Evolutionary conservation across 305 asterid genomes (phyloP), one percentile per base, ranked within the genome.

Genomic region (Fraxinus ornus): DNA sequence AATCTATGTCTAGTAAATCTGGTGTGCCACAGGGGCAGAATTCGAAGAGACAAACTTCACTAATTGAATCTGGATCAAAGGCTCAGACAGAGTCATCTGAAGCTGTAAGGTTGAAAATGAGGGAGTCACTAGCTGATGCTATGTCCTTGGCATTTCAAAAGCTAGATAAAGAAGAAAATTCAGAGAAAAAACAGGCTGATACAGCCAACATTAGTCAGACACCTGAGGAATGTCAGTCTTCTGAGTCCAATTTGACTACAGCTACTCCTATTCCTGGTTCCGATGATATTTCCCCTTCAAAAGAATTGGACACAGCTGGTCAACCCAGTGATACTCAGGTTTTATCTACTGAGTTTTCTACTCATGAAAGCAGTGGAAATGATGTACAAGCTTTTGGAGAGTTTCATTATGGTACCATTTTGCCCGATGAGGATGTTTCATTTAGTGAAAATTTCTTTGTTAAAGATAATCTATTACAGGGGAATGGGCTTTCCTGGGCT

Each of bases 401-500:
- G 73, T 87, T 90, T 79, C 91, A 87, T 78, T 92, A 87, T 79
- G 76, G 79, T 84, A 57, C 89, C 77, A 79, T 86, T 76, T 89
- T 97, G 80, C 92, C 93, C 21, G 97, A 89, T 83, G 97, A 89
- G 10, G 98, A 92, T 78, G 90, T 85, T 74, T 75, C 98, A 7
- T 94, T 91, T 86, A 88, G 94, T 13, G 95, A 94, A 84, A 91
- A 82, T 85, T 95, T 97, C 83, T 95, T 93, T 77, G 91, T 84
- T 75, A 93, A 93, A 86, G 99, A 97, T 78, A 98, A 97, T 77
- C 99, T 97, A 73, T 87, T 97, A 90, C 99, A 92, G 89, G 99
- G 98, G 66, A 92, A 97, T 87, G 99, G 98, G 83, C 98, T 97
- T 82, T 92, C 98, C 52, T 97, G 99, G 99, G 99, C 96, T 17